Percentiles rank a stretch among this genome's conserved stretches.
Conservation (phyloP, 75 land plant species). For the Cunninghamia lanceolata region DNA sequence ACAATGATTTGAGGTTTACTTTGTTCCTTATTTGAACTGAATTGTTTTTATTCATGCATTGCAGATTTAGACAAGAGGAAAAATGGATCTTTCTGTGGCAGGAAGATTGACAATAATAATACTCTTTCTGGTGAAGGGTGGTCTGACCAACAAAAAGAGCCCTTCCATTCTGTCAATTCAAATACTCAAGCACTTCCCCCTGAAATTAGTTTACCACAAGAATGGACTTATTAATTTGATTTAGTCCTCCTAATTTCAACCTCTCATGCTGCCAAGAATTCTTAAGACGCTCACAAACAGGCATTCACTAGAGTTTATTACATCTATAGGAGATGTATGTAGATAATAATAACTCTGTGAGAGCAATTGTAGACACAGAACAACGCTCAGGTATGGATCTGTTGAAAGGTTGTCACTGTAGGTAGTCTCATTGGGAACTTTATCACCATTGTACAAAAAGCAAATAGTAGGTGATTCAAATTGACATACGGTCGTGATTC, state of each 20-base stretch:
- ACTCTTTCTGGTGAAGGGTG: neutral
- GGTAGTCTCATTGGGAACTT: neutral
- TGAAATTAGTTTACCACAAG: constrained; percentile 8
- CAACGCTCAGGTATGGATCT: neutral
- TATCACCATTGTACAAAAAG: neutral
- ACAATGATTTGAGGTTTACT: neutral
- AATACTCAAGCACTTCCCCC: neutral
- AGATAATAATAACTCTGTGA: neutral
- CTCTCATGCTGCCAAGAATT: neutral
- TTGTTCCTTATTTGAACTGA: neutral
- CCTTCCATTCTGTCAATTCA: neutral
- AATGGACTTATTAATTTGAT: constrained; percentile 3
- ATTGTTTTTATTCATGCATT: neutral
- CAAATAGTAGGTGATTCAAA: neutral
- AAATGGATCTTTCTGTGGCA: neutral
- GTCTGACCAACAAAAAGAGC: neutral
- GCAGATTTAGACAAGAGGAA: constrained; percentile 4
- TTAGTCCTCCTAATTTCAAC: neutral
- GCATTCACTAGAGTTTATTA: neutral
- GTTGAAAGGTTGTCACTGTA: neutral
- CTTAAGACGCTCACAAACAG: neutral
- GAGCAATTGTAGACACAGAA: neutral
- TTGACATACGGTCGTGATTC: neutral
- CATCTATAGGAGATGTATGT: neutral
- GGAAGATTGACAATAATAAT: neutral